Evolutionary conservation across 208 protist species (phyloP), one percentile per base, ranked within the genome.

Genomic region (Endotrypanum monterogeii): DNA sequence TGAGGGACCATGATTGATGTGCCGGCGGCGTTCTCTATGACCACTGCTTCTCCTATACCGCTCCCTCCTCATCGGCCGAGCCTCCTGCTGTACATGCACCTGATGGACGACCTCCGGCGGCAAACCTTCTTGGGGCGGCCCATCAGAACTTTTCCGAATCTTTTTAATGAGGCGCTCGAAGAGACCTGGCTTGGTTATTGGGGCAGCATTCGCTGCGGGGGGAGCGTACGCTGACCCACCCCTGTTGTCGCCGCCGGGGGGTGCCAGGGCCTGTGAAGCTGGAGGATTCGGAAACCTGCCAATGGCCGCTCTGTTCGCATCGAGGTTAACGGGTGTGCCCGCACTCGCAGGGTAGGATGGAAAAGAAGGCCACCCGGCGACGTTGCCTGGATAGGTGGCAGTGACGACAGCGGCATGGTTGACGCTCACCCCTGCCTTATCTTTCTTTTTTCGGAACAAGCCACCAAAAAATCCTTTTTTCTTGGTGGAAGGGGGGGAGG

Each of bases 131-230:
- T 48, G 5, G 12, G 5, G 44, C 44, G 5, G 5, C 44, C 44
- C 44, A n/a, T 70, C 69, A 25, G 70, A 69, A 23, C 65, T 58
- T 44, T 60, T 52, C 46, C 69, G 79, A 18, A 65, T 73, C 57
- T 79, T 84, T 71, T 88, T 84, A 62, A 73, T 76, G 51, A 72
- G 72, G 48, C 68, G 52, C 54, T 55, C 30, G 28, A 80, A 76
- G 70, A 80, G 57, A 25, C 50, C 71, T 1, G 55, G 63, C 55
- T 76, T 80, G 16, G 46, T 32, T 11, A 60, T 48, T 1, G 63
- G 2, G 46, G 55, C 37, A 6, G 70, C 46, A 46, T 44, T 54
- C 51, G 41, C 28, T 37, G 50, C 67, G 0, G 41, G n/a, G 74
- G 74, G 48, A 54, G 44, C 35, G 63, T 32, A 55, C 57, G 25